These are phyloP conservation scores for Mycena polygramma DNA, from an alignment of 768 basidiomycete genomes.

Conservation along the genomic window DNA sequence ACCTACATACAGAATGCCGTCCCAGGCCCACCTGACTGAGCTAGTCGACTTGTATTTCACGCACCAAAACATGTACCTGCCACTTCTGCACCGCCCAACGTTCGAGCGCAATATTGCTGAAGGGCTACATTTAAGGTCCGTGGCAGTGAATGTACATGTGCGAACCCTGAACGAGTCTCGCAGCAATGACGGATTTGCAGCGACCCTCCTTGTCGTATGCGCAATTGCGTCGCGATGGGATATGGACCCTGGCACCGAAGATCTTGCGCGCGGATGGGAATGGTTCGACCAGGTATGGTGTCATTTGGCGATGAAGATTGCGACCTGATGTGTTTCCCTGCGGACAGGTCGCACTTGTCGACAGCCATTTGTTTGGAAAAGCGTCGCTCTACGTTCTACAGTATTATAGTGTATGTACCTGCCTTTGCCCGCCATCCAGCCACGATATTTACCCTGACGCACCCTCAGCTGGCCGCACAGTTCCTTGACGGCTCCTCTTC, in stretches of 20 bases:
- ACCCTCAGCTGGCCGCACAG: slow-evolving; percentile 61
- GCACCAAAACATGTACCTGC: slow-evolving; percentile 66
- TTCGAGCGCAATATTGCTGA: slow-evolving; percentile 67
- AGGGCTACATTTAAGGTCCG: slow-evolving; percentile 57
- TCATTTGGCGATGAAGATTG: too few relatives aligned
- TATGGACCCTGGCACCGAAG: slow-evolving; percentile 56
- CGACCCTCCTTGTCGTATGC: slow-evolving; percentile 75
- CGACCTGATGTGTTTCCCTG: neutral
- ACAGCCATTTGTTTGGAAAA: slow-evolving; percentile 69
- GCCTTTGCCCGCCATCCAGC: too few relatives aligned
- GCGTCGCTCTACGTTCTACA: slow-evolving; percentile 84
- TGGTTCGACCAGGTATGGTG: slow-evolving; percentile 72
- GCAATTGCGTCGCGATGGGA: slow-evolving; percentile 73
- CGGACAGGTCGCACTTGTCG: slow-evolving; percentile 59
- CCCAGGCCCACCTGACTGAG: slow-evolving; percentile 59
- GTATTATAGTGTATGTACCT: slow-evolving; percentile 63
- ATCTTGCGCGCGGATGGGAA: slow-evolving; percentile 72
- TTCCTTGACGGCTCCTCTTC: slow-evolving; percentile 70
- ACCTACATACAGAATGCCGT: slow-evolving; percentile 58
- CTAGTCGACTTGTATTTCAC: slow-evolving; percentile 80
- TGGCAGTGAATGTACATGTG: too few relatives aligned
- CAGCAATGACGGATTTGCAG: slow-evolving; percentile 64
- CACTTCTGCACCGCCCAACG: slow-evolving; percentile 79
- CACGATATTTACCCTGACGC: neutral
- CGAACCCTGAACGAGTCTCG: too few relatives aligned